phyloP scores from a whole-genome alignment of 441 rosid species.

The Populus hybrid region DNA sequence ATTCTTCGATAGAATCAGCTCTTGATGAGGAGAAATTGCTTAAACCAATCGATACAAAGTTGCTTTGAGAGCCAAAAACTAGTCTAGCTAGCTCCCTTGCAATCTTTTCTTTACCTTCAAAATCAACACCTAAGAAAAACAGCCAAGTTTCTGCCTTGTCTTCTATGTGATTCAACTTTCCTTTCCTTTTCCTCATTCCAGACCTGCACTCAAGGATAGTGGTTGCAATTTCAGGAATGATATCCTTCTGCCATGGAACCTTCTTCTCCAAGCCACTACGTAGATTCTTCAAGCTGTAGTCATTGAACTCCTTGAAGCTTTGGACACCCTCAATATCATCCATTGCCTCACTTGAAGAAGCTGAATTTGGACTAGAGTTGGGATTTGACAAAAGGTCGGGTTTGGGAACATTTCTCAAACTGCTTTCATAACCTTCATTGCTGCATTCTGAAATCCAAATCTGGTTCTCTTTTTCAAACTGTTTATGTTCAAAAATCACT shows the following conservation, averaged over 20 bases:
- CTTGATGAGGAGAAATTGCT: constrained; percentile 32
- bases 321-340: constrained; percentile 37
- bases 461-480: constrained; percentile 36
- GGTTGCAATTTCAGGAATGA: constrained; percentile 41
- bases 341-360: constrained; percentile 66
- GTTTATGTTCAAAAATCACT: constrained; percentile 30
- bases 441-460: constrained; percentile 35
- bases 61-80: constrained; percentile 54
- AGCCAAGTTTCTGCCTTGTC: constrained; percentile 57
- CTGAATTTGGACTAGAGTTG: constrained; percentile 77
- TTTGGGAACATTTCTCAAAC: constrained; percentile 28
- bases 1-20: constrained; percentile 28
- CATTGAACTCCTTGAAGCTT: constrained; percentile 44
- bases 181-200: constrained; percentile 25
- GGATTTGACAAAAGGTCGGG: constrained; percentile 74
- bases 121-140: constrained; percentile 50
- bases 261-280: constrained; percentile 48
- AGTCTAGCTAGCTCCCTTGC: constrained; percentile 56
- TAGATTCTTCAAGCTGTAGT: constrained; percentile 44
- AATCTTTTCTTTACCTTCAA: constrained; percentile 42
- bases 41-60: constrained; percentile 36
- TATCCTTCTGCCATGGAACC: constrained; percentile 56
- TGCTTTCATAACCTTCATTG: constrained; percentile 28
- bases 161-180: constrained; percentile 16
- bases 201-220: constrained; percentile 61